Base-by-base conservation (phyloP, 192 early-diverging fungal genomes). In the Globomyces pollinis-pini region DNA sequence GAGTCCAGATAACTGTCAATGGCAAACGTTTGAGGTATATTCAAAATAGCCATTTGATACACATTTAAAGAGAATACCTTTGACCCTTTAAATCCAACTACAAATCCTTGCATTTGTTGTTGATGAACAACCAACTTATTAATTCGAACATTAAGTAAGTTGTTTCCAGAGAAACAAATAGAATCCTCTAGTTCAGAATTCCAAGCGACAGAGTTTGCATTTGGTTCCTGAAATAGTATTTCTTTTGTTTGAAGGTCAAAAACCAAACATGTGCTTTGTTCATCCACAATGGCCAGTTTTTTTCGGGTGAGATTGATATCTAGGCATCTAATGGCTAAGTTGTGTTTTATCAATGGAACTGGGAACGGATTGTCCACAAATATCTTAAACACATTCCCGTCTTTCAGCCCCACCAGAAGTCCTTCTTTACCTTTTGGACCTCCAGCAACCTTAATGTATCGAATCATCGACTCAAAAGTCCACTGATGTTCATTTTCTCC, bases 291-390 rank as follows among this genome's bases (percentile, higher is more conserved):
- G 1, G 78, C 78, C 15, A 83, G 66, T 50, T 63, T 72, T 26
- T 63, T 76, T 23, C 75, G 59, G n/a, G 43, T 35, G 51, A 71
- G 38, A 63, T 66, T 78, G 26, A 83, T 50, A 38, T 83, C 81
- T 3, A 78, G 38, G 63, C 75, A 78, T 23, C 69, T 70, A 11
- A 83, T 55, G 11, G 77, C 33, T 6, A 66, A 62, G 11, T 57
- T 30, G 24, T 69, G 72, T 35, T 74, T 68, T 13, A 83, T 64
- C 7, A 83, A 35, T 2, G 69, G 66, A 30, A 83, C 72, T 13
- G 77, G 81, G 62, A 83, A 80, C 9, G 77, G 67, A 44, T 72
- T 79, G 61, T 80, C 70, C 42, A 83, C 59, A 54, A 83, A 81
- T 9, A 83, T 64, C 54, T 81, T 67, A 23, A 79, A 52, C 11